These are phyloP conservation scores for Sarocladiaceae sp. DNA, from an alignment of 2,329 filamentous ascomycete species.

Conservation along the genomic window DNA sequence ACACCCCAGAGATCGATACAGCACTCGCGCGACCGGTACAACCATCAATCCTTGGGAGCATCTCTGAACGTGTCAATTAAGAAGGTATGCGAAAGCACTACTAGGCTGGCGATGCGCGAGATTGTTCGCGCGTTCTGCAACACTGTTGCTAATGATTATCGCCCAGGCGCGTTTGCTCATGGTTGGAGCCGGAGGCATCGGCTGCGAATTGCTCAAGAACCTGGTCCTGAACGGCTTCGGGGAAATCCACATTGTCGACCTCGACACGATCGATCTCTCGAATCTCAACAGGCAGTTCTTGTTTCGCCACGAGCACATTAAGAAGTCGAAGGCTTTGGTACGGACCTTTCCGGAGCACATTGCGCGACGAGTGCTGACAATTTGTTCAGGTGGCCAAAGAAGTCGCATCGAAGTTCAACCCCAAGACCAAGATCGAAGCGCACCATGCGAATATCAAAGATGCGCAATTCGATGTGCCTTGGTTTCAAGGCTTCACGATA, in stretches of 20 bases:
- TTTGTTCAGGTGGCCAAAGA: slow-evolving; percentile 79
- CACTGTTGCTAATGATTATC: background rate
- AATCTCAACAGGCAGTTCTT: slow-evolving; percentile 98
- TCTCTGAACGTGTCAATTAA: slow-evolving; percentile 63
- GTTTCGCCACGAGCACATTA: slow-evolving; percentile 95
- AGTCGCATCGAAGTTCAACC: slow-evolving; percentile 86
- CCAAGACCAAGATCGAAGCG: slow-evolving; percentile 77
- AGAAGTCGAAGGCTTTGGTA: slow-evolving; percentile 92
- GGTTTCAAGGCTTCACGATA: slow-evolving; percentile 78
- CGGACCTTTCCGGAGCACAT: slow-evolving; percentile 23
- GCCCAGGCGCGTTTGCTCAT: slow-evolving; percentile 78
- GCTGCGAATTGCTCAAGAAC: slow-evolving; percentile 96
- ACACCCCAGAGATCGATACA: slow-evolving; percentile 19
- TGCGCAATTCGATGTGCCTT: slow-evolving; percentile 75
- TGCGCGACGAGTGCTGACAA: slow-evolving; percentile 18
- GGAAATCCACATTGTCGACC: slow-evolving; percentile 90
- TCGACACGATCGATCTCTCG: slow-evolving; percentile 96
- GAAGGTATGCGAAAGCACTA: slow-evolving; percentile 46
- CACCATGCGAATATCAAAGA: slow-evolving; percentile 97
- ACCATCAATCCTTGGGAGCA: slow-evolving; percentile 63
- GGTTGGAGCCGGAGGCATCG: slow-evolving; percentile 95
- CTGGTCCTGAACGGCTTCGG: slow-evolving; percentile 88
- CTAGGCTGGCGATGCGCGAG: too few relatives aligned
- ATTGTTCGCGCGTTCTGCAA: too few relatives aligned
- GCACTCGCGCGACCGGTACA: slow-evolving; percentile 47